Conservation (phyloP, 1,284 basidiomycete species). For the Cryptococcus hybrid region DNA sequence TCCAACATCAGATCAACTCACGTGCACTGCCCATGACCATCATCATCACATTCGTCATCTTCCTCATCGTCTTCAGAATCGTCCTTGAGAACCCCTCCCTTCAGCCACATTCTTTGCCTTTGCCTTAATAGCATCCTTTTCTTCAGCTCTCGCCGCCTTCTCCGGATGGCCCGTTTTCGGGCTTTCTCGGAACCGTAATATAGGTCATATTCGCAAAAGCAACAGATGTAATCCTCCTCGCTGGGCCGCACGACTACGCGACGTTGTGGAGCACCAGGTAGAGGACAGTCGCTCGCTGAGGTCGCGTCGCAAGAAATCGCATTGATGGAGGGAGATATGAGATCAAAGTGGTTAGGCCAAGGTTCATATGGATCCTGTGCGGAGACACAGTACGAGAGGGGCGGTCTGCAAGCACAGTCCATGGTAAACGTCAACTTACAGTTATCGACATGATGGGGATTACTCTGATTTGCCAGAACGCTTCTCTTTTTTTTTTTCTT, state of each 20-base stretch:
- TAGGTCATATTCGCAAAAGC: slow-evolving; percentile 79
- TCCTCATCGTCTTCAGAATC: slow-evolving; percentile 27
- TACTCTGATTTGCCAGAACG: slow-evolving; percentile 78
- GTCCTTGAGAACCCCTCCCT: slow-evolving; percentile 28
- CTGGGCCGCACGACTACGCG: slow-evolving; percentile 51
- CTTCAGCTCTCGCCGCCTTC: slow-evolving; percentile 72
- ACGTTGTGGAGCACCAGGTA: slow-evolving; percentile 11
- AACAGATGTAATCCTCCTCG: slow-evolving; percentile 82
- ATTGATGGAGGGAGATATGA: slow-evolving; percentile 48
- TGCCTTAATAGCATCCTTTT: slow-evolving; percentile 69
- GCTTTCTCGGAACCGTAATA: slow-evolving; percentile 70
- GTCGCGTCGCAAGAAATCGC: slow-evolving; percentile 36
- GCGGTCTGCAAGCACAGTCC: slow-evolving; percentile 32
- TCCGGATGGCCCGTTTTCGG: slow-evolving; percentile 65
- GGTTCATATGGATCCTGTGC: slow-evolving; percentile 35
- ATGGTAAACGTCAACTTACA: slow-evolving; percentile 29
- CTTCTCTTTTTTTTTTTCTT: slow-evolving; percentile 86
- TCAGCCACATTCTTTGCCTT: slow-evolving; percentile 58
- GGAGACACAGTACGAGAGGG: slow-evolving; percentile 31
- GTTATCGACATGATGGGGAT: slow-evolving; percentile 85
- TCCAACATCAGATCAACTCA: slow-evolving; percentile 14
- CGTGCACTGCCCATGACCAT: slow-evolving; percentile 11
- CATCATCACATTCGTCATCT: slow-evolving; percentile 19
- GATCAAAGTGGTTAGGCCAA: slow-evolving; percentile 30
- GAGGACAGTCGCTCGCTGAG: slow-evolving; percentile 19